Conservation (phyloP, 495 filamentous ascomycete genomes). For the Hypoxylon trugodes region DNA sequence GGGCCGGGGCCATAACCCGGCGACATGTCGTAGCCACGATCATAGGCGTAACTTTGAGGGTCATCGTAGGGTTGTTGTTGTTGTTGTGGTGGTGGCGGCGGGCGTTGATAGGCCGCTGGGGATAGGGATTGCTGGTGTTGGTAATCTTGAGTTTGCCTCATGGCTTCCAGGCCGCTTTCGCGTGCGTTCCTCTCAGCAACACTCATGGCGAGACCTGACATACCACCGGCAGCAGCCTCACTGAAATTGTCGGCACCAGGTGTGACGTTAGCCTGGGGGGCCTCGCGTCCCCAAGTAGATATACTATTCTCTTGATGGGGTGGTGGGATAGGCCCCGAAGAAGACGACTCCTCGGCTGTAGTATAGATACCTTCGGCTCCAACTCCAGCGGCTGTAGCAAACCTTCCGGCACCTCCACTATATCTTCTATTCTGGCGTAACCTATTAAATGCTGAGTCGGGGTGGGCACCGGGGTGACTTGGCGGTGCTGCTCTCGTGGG, state of each 20-base stretch:
- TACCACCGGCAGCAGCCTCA: constrained; percentile 73
- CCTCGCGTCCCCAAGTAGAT: constrained; percentile 42
- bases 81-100: constrained; percentile 49
- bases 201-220: constrained; percentile 77
- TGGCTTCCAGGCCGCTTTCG: constrained; percentile 76
- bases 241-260: constrained; percentile 81
- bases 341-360: constrained; percentile 34
- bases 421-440: constrained; percentile 49
- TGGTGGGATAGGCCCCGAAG: constrained; percentile 34
- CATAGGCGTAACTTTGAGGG: constrained; percentile 32
- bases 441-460: constrained; percentile 53
- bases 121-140: constrained; percentile 42
- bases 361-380: constrained; percentile 8
- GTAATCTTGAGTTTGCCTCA: constrained; percentile 54
- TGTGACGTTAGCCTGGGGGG: constrained; percentile 65
- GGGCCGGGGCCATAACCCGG: constrained; percentile 17
- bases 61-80: constrained; percentile 31
- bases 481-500: constrained; percentile 34
- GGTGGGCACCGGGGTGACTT: constrained; percentile 49
- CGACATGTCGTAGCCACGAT: constrained; percentile 34
- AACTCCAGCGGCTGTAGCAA: constrained; percentile 5
- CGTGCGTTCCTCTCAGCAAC: constrained; percentile 77
- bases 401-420: constrained; percentile 41
- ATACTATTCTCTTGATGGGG: constrained; percentile 41
- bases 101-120: constrained; percentile 44